A percentile compares a stretch with the other conserved stretches of the same genome.
Evolutionary conservation across 176 grass and related monocot genomes (phyloP).

Genomic region (Aegilops umbellulata): DNA sequence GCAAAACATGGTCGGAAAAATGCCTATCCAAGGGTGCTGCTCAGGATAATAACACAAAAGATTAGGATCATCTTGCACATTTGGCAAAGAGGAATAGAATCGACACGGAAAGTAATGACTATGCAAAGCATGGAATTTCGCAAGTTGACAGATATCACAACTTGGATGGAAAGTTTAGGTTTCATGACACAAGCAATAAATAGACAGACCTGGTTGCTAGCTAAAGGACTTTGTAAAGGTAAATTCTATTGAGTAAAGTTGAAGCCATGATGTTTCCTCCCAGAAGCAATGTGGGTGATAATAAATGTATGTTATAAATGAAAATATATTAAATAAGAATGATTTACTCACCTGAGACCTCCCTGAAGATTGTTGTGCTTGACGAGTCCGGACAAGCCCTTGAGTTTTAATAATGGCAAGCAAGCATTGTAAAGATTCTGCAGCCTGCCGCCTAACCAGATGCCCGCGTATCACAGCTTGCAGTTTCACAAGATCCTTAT

Average conservation of each 20-base stretch:
- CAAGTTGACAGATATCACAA: neutral
- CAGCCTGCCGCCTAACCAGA: slow-evolving; percentile 74
- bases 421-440: slow-evolving; percentile 73
- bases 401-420: slow-evolving; percentile 92
- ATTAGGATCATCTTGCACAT: neutral
- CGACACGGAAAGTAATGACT: neutral
- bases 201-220: neutral
- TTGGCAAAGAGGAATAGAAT: neutral
- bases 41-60: neutral
- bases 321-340: neutral
- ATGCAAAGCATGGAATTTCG: neutral
- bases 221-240: neutral
- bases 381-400: slow-evolving; percentile 57
- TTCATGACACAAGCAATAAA: neutral
- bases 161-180: neutral
- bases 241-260: no score
- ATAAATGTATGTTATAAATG: neutral
- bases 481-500: slow-evolving; percentile 73
- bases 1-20: neutral
- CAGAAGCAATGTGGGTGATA: slow-evolving; percentile 20
- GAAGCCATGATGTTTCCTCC: neutral
- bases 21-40: neutral
- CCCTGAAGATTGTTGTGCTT: slow-evolving; percentile 30
- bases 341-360: slow-evolving; percentile 32
- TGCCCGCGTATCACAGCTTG: slow-evolving; percentile 83